Evolutionary conservation across 495 filamentous ascomycete genomes (phyloP).

Genomic region (Venustampulla echinocandica): DNA sequence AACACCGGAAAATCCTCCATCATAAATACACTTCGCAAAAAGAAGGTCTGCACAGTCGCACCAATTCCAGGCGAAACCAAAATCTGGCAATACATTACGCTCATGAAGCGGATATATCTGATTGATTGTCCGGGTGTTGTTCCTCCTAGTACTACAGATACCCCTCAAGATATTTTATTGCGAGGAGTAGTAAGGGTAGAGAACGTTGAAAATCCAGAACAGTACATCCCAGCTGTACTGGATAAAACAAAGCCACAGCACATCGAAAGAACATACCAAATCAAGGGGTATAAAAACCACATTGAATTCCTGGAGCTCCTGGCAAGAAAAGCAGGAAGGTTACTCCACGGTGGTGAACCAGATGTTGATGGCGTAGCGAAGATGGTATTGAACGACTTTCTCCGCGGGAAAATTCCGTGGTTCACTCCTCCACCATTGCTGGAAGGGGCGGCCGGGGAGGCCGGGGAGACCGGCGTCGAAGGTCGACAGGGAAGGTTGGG

Average conservation of each 20-base stretch:
- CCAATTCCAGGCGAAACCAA: constrained; percentile 95
- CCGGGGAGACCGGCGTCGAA: constrained; percentile 40
- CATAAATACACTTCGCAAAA: constrained; percentile 85
- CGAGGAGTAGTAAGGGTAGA: constrained; percentile 88
- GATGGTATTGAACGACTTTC: constrained; percentile 91
- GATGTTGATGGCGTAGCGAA: constrained; percentile 91
- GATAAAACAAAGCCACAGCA: constrained; percentile 73
- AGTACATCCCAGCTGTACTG: constrained; percentile 83
- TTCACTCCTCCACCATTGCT: constrained; percentile 70
- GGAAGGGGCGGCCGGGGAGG: constrained; percentile 42
- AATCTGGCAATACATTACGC: constrained; percentile 94
- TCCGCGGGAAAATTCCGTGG: constrained; percentile 92
- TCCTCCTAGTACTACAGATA: constrained; percentile 73
- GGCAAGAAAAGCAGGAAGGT: constrained; percentile 75
- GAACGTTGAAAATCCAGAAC: constrained; percentile 89
- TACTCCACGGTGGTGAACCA: constrained; percentile 83
- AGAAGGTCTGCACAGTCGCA: constrained; percentile 90
- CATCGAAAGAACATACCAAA: constrained; percentile 84
- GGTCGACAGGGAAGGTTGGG: constrained; percentile 46
- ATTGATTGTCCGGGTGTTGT: constrained; percentile 97
- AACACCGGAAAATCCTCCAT: constrained; percentile 88
- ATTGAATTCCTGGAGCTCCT: constrained; percentile 80
- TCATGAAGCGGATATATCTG: constrained; percentile 95
- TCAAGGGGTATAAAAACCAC: constrained; percentile 64
- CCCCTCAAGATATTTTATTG: constrained; percentile 80